Percentiles rank a stretch among this genome's conserved stretches.
Conservation (phyloP, 2,329 filamentous ascomycete genomes). For the Hypocrella siamensis region DNA sequence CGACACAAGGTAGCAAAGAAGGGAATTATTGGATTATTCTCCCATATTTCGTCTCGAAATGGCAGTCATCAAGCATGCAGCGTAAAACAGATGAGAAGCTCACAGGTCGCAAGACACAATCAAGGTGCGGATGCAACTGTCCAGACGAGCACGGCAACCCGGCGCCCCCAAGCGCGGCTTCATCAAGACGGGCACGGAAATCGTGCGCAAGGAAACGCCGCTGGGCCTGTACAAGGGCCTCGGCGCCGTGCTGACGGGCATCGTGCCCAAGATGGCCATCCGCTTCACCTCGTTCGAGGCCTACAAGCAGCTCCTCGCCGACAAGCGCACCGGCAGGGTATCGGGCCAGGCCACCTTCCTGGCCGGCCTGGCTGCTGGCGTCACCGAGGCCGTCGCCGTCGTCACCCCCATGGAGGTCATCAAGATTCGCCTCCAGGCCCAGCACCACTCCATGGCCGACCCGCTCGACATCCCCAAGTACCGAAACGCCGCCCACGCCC, state of each 20-base stretch:
- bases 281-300: slow-evolving; percentile 94
- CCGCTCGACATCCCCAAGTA: slow-evolving; percentile 94
- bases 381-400: slow-evolving; percentile 91
- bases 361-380: slow-evolving; percentile 78
- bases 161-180: slow-evolving; percentile 83
- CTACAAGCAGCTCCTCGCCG: slow-evolving; percentile 74
- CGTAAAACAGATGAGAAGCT: not conserved
- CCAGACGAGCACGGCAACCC: slow-evolving; percentile 64
- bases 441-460: slow-evolving; percentile 96
- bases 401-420: slow-evolving; percentile 99
- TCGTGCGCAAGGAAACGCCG: slow-evolving; percentile 79
- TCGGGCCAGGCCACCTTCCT: slow-evolving; percentile 53
- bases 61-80: not conserved
- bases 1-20: not conserved
- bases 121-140: slow-evolving; percentile 99
- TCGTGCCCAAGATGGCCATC: slow-evolving; percentile 98
- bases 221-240: slow-evolving; percentile 93
- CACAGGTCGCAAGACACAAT: slow-evolving; percentile 56
- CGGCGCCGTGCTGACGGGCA: slow-evolving; percentile 90
- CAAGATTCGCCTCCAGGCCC: slow-evolving; percentile 95
- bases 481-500: slow-evolving; percentile 71
- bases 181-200: slow-evolving; percentile 68
- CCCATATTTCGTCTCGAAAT: no score
- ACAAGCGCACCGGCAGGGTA: slow-evolving; percentile 50
- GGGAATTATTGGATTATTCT: no score